These are phyloP conservation scores for Entomortierella parvispora DNA, from an alignment of 192 early-diverging fungal species.

Conservation along the genomic window DNA sequence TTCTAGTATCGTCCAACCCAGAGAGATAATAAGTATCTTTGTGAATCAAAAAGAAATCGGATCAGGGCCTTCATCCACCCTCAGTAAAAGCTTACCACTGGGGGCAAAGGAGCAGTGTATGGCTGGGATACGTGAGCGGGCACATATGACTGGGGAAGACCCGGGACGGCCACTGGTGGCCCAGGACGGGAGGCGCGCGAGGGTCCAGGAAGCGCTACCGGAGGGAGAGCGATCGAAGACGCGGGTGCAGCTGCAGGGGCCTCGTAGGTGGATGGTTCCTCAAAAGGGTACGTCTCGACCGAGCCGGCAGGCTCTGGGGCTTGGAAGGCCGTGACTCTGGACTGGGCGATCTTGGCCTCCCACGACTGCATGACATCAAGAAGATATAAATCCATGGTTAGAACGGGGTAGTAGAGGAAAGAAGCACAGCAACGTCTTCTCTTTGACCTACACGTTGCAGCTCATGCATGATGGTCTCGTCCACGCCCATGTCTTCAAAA, in stretches of 20 bases:
- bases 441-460: slow-evolving; percentile 74
- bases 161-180: too few relatives aligned
- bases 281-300: slow-evolving; percentile 24
- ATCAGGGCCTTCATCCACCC: too few relatives aligned
- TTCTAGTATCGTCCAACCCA: background rate
- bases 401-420: background rate
- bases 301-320: slow-evolving; percentile 23
- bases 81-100: background rate
- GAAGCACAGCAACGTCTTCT: background rate
- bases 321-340: slow-evolving; percentile 50
- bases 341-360: slow-evolving; percentile 63
- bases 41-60: background rate
- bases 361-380: slow-evolving; percentile 36
- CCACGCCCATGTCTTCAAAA: slow-evolving; percentile 92
- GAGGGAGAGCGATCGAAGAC: slow-evolving; percentile 1
- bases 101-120: background rate
- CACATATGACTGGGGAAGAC: background rate
- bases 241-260: slow-evolving; percentile 10
- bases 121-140: background rate
- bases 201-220: background rate
- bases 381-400: background rate
- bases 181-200: background rate
- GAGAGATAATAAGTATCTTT: background rate
- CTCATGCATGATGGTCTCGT: slow-evolving; percentile 87
- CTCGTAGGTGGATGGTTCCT: slow-evolving; percentile 29